Evolutionary conservation across 1,284 basidiomycete genomes (phyloP).

Genomic region (Papiliotrema terrestris): DNA sequence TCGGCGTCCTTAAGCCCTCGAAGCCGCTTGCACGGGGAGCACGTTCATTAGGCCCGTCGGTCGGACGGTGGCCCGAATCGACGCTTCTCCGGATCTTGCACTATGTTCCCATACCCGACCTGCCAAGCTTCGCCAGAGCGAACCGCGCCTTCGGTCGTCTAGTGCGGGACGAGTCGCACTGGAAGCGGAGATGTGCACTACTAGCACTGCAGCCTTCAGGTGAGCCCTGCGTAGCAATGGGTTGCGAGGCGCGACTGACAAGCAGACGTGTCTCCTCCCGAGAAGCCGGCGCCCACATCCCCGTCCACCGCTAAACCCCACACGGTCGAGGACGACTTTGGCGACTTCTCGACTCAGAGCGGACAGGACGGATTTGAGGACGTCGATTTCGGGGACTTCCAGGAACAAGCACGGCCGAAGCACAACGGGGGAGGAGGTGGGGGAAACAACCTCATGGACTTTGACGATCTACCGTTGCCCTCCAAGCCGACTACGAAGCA

Average conservation of each 20-base stretch:
- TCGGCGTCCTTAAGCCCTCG: conserved; percentile 39
- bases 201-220: conserved; percentile 52
- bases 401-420: conserved; percentile 1
- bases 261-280: not conserved
- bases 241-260: conserved; percentile 1
- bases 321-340: conserved; percentile 37
- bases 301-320: not conserved
- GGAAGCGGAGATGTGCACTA: conserved; percentile 66
- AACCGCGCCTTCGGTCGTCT: conserved; percentile 64
- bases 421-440: not conserved
- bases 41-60: conserved; percentile 48
- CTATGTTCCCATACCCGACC: conserved; percentile 70
- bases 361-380: conserved; percentile 49
- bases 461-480: conserved; percentile 48
- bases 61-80: conserved; percentile 74
- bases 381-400: conserved; percentile 88
- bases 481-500: conserved; percentile 29
- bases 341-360: conserved; percentile 38
- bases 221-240: not conserved
- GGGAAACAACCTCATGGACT: conserved; percentile 45
- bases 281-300: not conserved
- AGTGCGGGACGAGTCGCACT: conserved; percentile 66
- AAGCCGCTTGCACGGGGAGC: conserved; percentile 52
- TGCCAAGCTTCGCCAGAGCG: conserved; percentile 67
- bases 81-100: conserved; percentile 69